Percentiles rank a stretch among this genome's conserved stretches.
Conservation (phyloP, 306 rosid genomes). For the Medicago arabica region DNA sequence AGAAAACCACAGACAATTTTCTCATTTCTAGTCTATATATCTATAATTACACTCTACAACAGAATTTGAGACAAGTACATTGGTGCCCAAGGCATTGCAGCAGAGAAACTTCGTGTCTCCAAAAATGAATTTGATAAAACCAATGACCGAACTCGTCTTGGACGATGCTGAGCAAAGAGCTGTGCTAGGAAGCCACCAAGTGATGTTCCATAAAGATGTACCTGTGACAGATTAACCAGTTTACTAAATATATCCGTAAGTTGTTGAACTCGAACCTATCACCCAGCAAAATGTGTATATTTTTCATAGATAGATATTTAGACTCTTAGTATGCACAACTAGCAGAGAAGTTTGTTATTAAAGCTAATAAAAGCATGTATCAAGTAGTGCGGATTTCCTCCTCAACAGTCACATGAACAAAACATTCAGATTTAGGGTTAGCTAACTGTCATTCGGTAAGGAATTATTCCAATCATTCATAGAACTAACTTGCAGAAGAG, state of each 20-base stretch:
- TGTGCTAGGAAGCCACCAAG: conserved; percentile 99
- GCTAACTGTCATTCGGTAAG: conserved; percentile 19
- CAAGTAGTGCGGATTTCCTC: too few species aligned
- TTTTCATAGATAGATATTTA: conserved; percentile 16
- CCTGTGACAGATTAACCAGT: conserved; percentile 58
- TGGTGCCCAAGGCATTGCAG: conserved; percentile 99
- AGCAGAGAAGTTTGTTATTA: conserved; percentile 12
- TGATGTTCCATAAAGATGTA: conserved; percentile 98
- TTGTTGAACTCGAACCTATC: conserved; percentile 12
- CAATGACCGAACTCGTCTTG: conserved; percentile 91
- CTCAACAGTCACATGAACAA: too few species aligned
- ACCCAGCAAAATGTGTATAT: conserved; percentile 32
- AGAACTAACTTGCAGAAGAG: conserved; percentile 32
- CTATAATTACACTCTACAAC: conserved; percentile 26
- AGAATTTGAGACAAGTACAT: conserved; percentile 64
- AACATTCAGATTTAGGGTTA: background rate
- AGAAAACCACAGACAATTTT: conserved; percentile 11
- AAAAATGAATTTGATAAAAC: conserved; percentile 87
- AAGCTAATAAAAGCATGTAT: conserved; percentile 23
- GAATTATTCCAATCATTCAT: conserved; percentile 10
- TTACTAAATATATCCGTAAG: conserved; percentile 31
- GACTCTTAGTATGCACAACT: background rate
- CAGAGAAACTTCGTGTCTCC: conserved; percentile 85
- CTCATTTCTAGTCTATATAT: conserved; percentile 36
- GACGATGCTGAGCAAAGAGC: conserved; percentile 96